These are phyloP conservation scores for Aspergillus flavus DNA, from an alignment of 2,329 filamentous ascomycete genomes.

Conservation along the genomic window DNA sequence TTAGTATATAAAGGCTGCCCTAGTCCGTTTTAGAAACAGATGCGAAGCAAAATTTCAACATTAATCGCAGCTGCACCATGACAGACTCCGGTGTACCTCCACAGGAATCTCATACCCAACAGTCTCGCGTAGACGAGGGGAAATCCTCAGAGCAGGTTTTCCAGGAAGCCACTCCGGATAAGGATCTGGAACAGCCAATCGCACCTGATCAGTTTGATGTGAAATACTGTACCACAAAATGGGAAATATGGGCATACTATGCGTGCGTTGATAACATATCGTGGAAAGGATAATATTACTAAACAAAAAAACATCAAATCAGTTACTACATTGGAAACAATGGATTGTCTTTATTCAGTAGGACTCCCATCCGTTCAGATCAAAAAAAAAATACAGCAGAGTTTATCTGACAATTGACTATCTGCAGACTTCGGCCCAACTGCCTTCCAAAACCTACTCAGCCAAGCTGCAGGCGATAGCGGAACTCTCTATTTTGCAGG, in stretches of 20 bases:
- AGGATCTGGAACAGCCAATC: slow-evolving; percentile 41
- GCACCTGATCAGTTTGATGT: slow-evolving; percentile 60
- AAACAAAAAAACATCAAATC: slow-evolving; percentile 25
- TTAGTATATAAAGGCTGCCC: not conserved
- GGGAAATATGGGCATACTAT: slow-evolving; percentile 62
- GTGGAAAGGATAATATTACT: slow-evolving; percentile 14
- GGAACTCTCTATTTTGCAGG: slow-evolving; percentile 60
- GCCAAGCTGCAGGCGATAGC: slow-evolving; percentile 60
- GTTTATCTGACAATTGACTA: not conserved
- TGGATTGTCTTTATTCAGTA: slow-evolving; percentile 62
- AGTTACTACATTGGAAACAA: slow-evolving; percentile 69
- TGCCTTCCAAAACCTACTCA: slow-evolving; percentile 66
- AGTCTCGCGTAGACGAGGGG: not conserved
- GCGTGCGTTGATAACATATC: slow-evolving; percentile 35
- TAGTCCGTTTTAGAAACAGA: not conserved
- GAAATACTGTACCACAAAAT: slow-evolving; percentile 53
- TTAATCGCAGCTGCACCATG: not conserved
- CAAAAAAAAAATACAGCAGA: not conserved
- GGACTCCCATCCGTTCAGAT: slow-evolving; percentile 4
- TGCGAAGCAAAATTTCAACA: not conserved
- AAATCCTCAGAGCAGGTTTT: not conserved
- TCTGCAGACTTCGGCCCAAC: slow-evolving; percentile 60
- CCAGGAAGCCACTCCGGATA: slow-evolving; percentile 2
- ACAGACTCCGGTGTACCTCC: not conserved
- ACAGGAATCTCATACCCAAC: not conserved